phyloP scores from a whole-genome alignment of 106 monocot genomes.

The Iris macrosiphon region DNA sequence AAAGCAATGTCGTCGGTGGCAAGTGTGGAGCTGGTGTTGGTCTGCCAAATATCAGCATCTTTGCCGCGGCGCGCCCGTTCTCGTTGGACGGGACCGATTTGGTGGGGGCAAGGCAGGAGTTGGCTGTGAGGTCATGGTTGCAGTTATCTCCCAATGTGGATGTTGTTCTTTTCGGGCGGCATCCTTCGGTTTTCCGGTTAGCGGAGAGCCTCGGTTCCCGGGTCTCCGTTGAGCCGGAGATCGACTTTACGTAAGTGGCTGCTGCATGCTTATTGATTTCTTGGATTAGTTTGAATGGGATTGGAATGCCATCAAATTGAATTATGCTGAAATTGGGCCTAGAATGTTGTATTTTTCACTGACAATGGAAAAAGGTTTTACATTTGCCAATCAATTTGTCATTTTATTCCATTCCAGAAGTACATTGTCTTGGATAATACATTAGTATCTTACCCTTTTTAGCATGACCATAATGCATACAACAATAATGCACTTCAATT shows the following conservation, averaged over 20 bases:
- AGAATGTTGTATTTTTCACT: no score
- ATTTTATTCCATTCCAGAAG: no score
- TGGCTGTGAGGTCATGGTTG: constrained; percentile 87
- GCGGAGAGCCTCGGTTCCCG: constrained; percentile 42
- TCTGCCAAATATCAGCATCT: constrained; percentile 46
- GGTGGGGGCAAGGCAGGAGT: constrained; percentile 36
- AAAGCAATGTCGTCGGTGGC: no score
- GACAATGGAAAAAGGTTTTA: no score
- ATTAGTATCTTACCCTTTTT: no score
- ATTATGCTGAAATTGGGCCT: no score
- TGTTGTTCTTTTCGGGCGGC: constrained; percentile 69
- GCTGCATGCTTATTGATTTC: background rate
- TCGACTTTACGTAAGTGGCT: constrained; percentile 74
- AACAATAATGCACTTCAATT: no score
- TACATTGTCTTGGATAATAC: no score
- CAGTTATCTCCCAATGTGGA: constrained; percentile 37
- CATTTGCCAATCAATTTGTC: no score
- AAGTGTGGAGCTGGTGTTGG: constrained; percentile 3
- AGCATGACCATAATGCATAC: no score
- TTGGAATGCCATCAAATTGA: no score
- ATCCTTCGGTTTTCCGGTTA: constrained; percentile 40
- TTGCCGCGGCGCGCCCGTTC: constrained; percentile 48
- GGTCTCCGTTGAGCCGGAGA: constrained; percentile 55
- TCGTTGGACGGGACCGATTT: constrained; percentile 7
- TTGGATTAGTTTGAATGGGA: background rate